Base-by-base conservation (phyloP, 2,329 filamentous ascomycete species). In the Ascochyta pisi region DNA sequence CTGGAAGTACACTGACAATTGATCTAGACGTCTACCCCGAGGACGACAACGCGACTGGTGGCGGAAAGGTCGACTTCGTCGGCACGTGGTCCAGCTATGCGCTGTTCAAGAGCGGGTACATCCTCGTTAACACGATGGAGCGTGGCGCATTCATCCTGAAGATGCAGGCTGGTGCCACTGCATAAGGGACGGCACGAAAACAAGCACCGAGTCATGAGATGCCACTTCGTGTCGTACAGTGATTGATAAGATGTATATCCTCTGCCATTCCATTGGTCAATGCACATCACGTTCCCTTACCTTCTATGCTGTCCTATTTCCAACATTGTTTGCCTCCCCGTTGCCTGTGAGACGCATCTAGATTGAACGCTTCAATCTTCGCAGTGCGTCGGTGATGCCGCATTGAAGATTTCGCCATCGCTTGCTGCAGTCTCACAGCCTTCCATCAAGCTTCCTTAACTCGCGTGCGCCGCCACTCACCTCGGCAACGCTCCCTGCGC, bases 61-160 rank as follows among this genome's bases (percentile, higher is more conserved):
- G 75, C 23, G 78, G 78, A n/a, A 63, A 64, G 5, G 62, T 79
- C 6, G 70, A 77, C 41, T 81, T 79, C 58, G 74, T 78, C 6
- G 78, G 78, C 10, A 76, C 74, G 1, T 80, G 78, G 78, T 74
- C 73, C 31, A 76, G 70, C 50, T 80, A 79, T 58, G 73, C 71
- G 13, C 59, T 71, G 7, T 77, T 77, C 61, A 74, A 75, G 69
- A 74, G 71, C 44, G 75, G 75, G 1, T 73, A 70, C 43, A 75
- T 77, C 33, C 66, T 76, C 22, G 69, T 77, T 39, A 77, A 77
- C 55, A 76, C 74, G 1, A 77, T 77, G 71, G 75, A 77, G 65
- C 61, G 75, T 29, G 75, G 75, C 45, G 75, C 62, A 1, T 77
- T 73, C 45, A 60, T 77, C 16, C 40, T 77, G 26, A 77, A 76